A percentile compares a stretch with the other conserved stretches of the same genome.
Conservation (phyloP, 805 yeast species). For the Candida pseudofarinosa region DNA sequence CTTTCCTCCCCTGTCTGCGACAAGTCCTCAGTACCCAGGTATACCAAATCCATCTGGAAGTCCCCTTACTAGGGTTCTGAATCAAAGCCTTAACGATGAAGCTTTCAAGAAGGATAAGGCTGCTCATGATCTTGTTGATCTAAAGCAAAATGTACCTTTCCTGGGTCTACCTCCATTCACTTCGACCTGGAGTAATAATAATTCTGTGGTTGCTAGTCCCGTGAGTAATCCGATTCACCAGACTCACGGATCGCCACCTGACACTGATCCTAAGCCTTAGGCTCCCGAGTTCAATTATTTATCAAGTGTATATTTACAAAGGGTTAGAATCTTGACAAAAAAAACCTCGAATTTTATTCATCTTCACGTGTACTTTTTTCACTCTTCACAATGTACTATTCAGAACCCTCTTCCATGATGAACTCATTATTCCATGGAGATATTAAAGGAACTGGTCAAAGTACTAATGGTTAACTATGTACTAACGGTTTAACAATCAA, state of each 20-base stretch:
- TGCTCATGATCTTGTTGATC: constrained; percentile 24
- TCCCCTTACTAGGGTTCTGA: neutral
- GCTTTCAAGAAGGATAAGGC: constrained; percentile 28
- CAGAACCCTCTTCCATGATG: no score
- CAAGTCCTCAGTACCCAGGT: constrained; percentile 1
- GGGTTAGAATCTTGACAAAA: no score
- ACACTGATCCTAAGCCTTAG: neutral
- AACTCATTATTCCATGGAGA: no score
- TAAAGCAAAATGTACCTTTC: constrained; percentile 11
- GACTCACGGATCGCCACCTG: neutral
- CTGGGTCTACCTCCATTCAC: neutral
- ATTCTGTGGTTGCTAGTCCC: neutral
- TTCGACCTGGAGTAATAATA: neutral
- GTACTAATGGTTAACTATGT: no score
- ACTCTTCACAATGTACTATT: no score
- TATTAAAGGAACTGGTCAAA: no score
- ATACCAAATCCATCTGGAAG: neutral
- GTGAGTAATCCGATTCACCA: neutral
- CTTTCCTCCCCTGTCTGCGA: constrained; percentile 15
- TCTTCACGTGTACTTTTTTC: no score
- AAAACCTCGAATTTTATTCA: no score
- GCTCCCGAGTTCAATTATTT: no score
- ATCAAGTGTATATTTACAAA: no score
- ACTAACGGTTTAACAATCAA: no score
- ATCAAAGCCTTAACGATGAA: constrained; percentile 13